A percentile compares a stretch with the other conserved stretches of the same genome.
These are phyloP conservation scores for Plasmodium knowlesi DNA, from an alignment of 169 alveolate species.

Conservation along the genomic window DNA sequence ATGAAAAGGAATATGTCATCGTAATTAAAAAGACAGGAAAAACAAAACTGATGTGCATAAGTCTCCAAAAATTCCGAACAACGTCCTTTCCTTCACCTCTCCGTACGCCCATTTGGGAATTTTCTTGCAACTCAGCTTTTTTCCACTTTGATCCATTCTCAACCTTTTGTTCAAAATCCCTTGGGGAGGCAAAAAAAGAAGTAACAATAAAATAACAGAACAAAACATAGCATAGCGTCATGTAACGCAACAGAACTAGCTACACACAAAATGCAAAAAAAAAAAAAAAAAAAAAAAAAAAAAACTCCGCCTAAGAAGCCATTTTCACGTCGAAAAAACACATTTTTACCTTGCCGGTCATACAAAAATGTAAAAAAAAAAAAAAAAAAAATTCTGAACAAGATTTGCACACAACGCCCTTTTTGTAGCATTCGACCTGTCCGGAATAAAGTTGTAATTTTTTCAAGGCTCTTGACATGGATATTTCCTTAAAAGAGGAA, in stretches of 20 bases:
- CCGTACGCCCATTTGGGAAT: not conserved
- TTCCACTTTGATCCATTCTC: not conserved
- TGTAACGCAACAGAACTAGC: not conserved
- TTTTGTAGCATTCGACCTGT: not conserved
- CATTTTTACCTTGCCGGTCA: slow-evolving; percentile 33
- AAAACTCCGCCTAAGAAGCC: slow-evolving; percentile 1
- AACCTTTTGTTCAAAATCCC: not conserved
- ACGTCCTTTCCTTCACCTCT: not conserved
- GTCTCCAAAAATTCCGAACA: not conserved
- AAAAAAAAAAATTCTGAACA: slow-evolving; percentile 19
- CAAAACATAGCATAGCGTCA: not conserved
- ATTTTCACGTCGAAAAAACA: slow-evolving; percentile 1
- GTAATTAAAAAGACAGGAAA: not conserved
- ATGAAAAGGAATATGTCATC: not conserved
- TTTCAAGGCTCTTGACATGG: not conserved
- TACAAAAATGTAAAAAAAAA: slow-evolving; percentile 11
- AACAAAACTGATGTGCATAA: not conserved
- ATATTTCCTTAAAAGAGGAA: not conserved
- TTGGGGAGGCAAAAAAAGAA: not conserved
- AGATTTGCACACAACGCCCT: not conserved
- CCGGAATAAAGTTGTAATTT: not conserved
- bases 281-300: not conserved
- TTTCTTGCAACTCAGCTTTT: not conserved
- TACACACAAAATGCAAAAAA: not conserved
- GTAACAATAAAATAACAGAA: not conserved